These are phyloP conservation scores for Metschnikowia picachoensis DNA, from an alignment of 805 yeast species.

Conservation along the genomic window DNA sequence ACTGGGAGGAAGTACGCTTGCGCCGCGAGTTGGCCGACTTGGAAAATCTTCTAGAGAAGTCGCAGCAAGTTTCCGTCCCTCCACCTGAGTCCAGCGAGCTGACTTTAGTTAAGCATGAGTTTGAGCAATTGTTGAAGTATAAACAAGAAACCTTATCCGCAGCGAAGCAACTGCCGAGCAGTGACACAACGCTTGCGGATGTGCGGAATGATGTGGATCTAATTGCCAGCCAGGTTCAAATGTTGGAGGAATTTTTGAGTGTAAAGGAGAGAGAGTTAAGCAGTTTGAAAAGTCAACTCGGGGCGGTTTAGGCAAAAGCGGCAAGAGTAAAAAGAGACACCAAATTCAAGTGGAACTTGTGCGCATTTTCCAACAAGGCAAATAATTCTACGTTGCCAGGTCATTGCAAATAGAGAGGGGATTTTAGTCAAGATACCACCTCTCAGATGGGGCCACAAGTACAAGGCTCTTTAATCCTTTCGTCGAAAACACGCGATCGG, in stretches of 20 bases:
- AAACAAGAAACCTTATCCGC: conserved; percentile 56
- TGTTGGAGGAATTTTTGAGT: conserved; percentile 64
- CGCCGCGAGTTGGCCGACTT: conserved; percentile 73
- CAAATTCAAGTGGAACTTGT: not conserved
- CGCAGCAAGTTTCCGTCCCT: conserved; percentile 26
- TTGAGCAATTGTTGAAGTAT: conserved; percentile 77
- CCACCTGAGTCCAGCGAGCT: conserved; percentile 13
- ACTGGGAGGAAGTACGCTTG: conserved; percentile 88
- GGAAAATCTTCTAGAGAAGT: conserved; percentile 59
- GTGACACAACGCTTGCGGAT: conserved; percentile 42
- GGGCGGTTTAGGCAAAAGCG: not conserved
- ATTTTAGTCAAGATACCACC: too few relatives aligned
- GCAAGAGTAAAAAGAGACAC: not conserved
- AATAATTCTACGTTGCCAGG: too few relatives aligned
- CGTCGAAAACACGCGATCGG: too few relatives aligned
- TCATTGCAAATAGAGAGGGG: too few relatives aligned
- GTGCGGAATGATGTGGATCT: conserved; percentile 60
- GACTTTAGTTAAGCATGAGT: conserved; percentile 51
- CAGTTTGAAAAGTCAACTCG: conserved; percentile 12
- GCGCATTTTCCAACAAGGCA: too few relatives aligned
- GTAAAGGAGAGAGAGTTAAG: conserved; percentile 59
- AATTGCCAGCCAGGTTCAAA: conserved; percentile 72
- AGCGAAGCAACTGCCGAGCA: conserved; percentile 8
- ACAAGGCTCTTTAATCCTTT: too few relatives aligned
- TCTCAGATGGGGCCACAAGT: too few relatives aligned